Conservation (phyloP, 2,329 filamentous ascomycete species). For the Pseudopyrenochaeta lycopersici region DNA sequence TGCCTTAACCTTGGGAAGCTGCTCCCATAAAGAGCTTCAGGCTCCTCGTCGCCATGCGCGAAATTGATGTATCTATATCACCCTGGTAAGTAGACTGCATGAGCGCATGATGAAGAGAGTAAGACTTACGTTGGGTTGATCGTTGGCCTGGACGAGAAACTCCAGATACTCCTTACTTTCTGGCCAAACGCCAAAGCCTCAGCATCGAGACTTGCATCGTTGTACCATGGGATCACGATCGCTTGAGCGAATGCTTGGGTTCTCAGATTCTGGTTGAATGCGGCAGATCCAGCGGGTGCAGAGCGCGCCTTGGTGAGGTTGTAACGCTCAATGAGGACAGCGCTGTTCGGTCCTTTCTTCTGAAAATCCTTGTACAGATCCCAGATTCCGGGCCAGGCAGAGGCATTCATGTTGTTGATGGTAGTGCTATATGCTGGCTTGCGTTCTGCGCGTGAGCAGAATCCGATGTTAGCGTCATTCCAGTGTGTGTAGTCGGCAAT, state of each 20-base stretch:
- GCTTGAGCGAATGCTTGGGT: conserved; percentile 49
- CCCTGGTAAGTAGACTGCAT: background rate
- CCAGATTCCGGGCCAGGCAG: conserved; percentile 53
- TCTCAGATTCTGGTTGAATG: conserved; percentile 41
- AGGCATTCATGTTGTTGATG: conserved; percentile 45
- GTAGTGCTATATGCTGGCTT: conserved; percentile 52
- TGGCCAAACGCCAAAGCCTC: conserved; percentile 47
- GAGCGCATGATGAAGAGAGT: background rate
- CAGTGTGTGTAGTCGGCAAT: conserved; percentile 49
- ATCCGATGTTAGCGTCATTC: conserved; percentile 51
- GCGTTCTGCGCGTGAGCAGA: conserved; percentile 49
- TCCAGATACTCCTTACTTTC: conserved; percentile 41
- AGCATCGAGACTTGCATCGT: conserved; percentile 44
- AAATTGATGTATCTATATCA: conserved; percentile 40
- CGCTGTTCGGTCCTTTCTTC: conserved; percentile 42
- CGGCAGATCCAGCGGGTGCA: conserved; percentile 14
- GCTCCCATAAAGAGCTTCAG: conserved; percentile 32
- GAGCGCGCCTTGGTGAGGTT: conserved; percentile 42
- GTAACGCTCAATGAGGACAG: conserved; percentile 50
- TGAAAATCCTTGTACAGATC: conserved; percentile 51
- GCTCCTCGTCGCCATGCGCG: conserved; percentile 34
- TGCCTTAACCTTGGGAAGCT: conserved; percentile 25
- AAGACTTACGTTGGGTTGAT: conserved; percentile 29
- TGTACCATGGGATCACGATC: conserved; percentile 53
- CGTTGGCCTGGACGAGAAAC: conserved; percentile 13